Evolutionary conservation across 2,329 filamentous ascomycete species (phyloP).

Genomic region (Paecilomyces formosus): DNA sequence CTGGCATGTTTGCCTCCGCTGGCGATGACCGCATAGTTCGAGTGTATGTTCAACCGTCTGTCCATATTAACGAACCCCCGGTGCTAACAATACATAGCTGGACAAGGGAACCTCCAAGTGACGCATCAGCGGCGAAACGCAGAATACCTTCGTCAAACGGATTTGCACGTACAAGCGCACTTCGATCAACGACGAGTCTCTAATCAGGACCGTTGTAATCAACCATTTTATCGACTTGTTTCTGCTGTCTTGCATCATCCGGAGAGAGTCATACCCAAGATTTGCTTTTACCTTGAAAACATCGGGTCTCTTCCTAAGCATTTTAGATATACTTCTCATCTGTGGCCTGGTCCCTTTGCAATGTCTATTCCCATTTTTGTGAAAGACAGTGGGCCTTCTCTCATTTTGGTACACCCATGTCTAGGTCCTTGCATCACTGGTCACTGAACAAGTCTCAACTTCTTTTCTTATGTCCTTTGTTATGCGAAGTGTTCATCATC

Average conservation of each 20-base stretch:
- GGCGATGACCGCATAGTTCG: conserved; percentile 80
- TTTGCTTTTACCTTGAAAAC: not conserved
- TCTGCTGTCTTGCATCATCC: not conserved
- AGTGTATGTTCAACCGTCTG: conserved; percentile 57
- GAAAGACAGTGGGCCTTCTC: not conserved
- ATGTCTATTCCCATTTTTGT: not conserved
- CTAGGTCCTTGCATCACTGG: not conserved
- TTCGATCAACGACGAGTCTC: conserved; percentile 31
- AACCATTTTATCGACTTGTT: not conserved
- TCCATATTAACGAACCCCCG: not conserved
- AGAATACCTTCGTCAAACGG: conserved; percentile 24
- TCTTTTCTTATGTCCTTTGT: not conserved
- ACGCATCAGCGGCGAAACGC: conserved; percentile 16
- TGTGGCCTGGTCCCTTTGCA: not conserved
- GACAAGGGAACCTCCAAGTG: conserved; percentile 25
- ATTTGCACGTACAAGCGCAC: conserved; percentile 32
- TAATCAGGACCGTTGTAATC: conserved; percentile 5
- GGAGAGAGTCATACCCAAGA: not conserved
- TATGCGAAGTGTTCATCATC: not conserved
- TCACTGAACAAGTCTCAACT: not conserved
- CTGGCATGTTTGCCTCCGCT: conserved; percentile 2
- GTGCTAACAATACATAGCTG: conserved; percentile 17
- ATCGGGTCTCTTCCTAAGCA: not conserved
- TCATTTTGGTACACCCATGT: not conserved
- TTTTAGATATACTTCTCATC: not conserved